Evolutionary conservation across 2,329 filamentous ascomycete species (phyloP).

Genomic region (Dryadomyces quercus-mongolicae): DNA sequence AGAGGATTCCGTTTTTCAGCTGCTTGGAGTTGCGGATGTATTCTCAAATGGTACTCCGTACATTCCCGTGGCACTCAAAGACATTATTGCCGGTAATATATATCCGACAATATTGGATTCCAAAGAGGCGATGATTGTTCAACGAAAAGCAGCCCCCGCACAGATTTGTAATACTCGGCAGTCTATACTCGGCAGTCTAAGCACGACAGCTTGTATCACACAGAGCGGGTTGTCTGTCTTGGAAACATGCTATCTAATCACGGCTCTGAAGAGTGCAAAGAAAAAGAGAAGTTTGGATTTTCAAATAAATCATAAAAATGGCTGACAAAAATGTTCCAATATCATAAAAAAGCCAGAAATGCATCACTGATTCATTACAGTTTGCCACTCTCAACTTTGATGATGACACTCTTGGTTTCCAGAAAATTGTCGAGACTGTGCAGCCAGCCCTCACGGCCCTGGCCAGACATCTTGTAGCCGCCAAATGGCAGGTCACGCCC

Average conservation of each 20-base stretch:
- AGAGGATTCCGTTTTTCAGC: background rate
- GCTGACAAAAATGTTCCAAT: background rate
- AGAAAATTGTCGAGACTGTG: conserved; percentile 22
- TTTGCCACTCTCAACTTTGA: conserved; percentile 10
- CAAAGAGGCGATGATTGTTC: too few species aligned
- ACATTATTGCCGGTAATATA: background rate
- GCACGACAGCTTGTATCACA: too few species aligned
- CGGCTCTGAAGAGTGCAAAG: too few species aligned
- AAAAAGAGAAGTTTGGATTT: too few species aligned
- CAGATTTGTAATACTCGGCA: too few species aligned
- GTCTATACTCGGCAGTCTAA: too few species aligned
- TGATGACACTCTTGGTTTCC: conserved; percentile 18
- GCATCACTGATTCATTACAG: background rate
- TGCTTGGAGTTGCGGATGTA: too few species aligned
- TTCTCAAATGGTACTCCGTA: too few species aligned
- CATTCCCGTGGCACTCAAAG: background rate
- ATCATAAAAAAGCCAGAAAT: background rate
- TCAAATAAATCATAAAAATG: too few species aligned
- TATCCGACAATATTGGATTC: background rate
- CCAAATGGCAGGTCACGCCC: conserved; percentile 26
- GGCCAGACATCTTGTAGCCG: conserved; percentile 26
- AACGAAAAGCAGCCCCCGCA: too few species aligned
- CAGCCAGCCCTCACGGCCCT: conserved; percentile 21
- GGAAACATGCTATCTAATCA: too few species aligned
- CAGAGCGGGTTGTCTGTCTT: too few species aligned